Base-by-base conservation (phyloP, 1,284 basidiomycete species). In the Marasmius fiardii region DNA sequence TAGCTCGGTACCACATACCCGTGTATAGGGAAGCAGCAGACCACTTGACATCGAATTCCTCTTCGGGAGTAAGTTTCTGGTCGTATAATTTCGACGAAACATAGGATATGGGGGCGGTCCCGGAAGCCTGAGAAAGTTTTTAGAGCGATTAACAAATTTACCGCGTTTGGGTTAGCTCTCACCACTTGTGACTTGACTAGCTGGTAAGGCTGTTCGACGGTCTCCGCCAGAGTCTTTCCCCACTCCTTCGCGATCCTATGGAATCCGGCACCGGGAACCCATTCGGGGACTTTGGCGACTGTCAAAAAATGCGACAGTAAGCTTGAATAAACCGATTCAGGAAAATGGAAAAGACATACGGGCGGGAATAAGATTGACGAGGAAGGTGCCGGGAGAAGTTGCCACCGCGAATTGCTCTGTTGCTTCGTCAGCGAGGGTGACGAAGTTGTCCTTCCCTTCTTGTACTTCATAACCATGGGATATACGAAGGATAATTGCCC, bases 351-450 rank as follows among this genome's bases (percentile, higher is more conserved):
- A 33, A 23, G 11, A 65, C 67, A 21, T 56, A 74, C 71, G 52
- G 1, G 60, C 33, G 35, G 69, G 71, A 18, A 73, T 34, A 2
- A 58, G 1, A 56, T 72, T 69, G 10, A 71, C 71, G 2, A 72
- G 35, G 56, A 63, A 73, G 1, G 58, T 56, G 3, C 67, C 64
- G 1, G 66, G 63, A 0, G 51, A 5, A 20, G 58, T 31, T 3
- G 61, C 24, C 7, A 52, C 1, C 0, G 63, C 56, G 37, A 68
- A 31, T 6, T 64, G 47, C 7, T 41, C 41, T 50, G 63, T 62
- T 7, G 48, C 58, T 20, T 60, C 55, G 16, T 67, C 57, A 2
- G 60, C 64, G 18, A 68, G 51, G 12, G 60, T 58, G 4, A 72
- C 61, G 49, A 70, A 62, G 0, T 63, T 64, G 54, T 73, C 72